Percentiles rank a stretch among this genome's conserved stretches.
phyloP scores from a whole-genome alignment of 495 filamentous ascomycete genomes.

The Penicillium odoratum region DNA sequence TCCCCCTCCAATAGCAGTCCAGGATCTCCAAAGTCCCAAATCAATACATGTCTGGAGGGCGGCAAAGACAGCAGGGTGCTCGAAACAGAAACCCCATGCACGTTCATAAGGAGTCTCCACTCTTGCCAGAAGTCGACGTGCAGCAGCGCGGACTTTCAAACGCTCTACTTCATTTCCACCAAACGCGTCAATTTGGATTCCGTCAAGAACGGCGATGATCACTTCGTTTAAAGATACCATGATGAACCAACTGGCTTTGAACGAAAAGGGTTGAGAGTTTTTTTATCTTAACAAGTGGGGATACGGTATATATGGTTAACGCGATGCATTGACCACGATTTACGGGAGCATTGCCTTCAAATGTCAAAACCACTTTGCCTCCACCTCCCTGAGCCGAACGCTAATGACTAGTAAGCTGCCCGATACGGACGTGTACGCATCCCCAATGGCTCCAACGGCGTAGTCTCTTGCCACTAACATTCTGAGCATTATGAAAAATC shows the following conservation, averaged over 20 bases:
- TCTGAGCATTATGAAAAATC: neutral
- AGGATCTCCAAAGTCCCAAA: constrained; percentile 28
- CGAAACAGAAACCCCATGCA: constrained; percentile 33
- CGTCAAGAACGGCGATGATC: constrained; percentile 25
- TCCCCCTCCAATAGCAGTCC: constrained; percentile 26
- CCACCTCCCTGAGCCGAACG: neutral
- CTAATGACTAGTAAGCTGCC: neutral
- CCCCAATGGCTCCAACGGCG: neutral
- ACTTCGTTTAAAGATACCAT: constrained; percentile 15
- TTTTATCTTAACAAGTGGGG: neutral
- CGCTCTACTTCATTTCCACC: constrained; percentile 28
- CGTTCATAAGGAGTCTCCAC: constrained; percentile 32
- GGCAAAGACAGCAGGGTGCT: constrained; percentile 30
- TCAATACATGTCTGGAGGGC: constrained; percentile 33
- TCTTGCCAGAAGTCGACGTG: constrained; percentile 27
- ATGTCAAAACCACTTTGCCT: neutral
- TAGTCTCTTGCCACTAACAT: neutral
- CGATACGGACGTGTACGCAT: neutral
- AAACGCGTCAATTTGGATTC: constrained; percentile 20
- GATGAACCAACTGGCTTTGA: neutral
- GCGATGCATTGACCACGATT: neutral
- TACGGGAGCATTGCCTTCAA: neutral
- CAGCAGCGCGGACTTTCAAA: constrained; percentile 28
- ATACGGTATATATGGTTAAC: neutral
- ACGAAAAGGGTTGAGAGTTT: neutral